Evolutionary conservation across 192 early-diverging fungal genomes (phyloP), one percentile per base, ranked within the genome.

Genomic region (Chytriomyces sp.): DNA sequence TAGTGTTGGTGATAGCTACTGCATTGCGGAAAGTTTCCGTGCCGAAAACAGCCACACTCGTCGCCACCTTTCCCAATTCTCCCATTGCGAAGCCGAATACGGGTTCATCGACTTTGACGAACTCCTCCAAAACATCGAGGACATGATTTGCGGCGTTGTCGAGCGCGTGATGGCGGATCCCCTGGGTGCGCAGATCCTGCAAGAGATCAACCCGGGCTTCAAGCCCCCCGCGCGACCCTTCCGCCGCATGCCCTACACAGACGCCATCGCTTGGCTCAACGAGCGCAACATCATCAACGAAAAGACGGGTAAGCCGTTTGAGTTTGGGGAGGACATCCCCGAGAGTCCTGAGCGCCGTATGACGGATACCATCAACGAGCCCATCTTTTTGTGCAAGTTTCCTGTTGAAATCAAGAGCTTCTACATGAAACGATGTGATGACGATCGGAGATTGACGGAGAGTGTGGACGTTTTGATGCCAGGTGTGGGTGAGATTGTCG

Each of bases 301-400:
- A 64, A 90, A 97, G 66, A 95, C 94, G 38, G 86, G 82, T 6
- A 75, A 82, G 75, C 90, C 88, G 72, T 99, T 95, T 79, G 90
- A 92, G 80, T 96, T 96, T 83, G 98, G 98, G 62, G 96, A 99
- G 67, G 98, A 99, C 79, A 99, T 99, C 73, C 96, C 96, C 39
- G 98, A 99, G 81, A 86, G 91, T 36, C 96, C 98, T 37, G 98
- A 99, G 81, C 93, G 98, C 70, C 78, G 83, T 69, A 99, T 99
- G 98, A 99, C 96, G n/a, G 96, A 99, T 81, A 87, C 94, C 55
- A 98, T 99, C 75, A 85, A 85, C 78, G 88, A 91, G 72, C 98
- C 98, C 34, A 98, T 99, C 67, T 85, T 99, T 73, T 83, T 99
- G 52, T 93, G 91, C 78, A 89, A 91, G 52, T 99, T 99, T 90